Conservation (phyloP, 179 eudicot genomes). For the Patellifolia procumbens region DNA sequence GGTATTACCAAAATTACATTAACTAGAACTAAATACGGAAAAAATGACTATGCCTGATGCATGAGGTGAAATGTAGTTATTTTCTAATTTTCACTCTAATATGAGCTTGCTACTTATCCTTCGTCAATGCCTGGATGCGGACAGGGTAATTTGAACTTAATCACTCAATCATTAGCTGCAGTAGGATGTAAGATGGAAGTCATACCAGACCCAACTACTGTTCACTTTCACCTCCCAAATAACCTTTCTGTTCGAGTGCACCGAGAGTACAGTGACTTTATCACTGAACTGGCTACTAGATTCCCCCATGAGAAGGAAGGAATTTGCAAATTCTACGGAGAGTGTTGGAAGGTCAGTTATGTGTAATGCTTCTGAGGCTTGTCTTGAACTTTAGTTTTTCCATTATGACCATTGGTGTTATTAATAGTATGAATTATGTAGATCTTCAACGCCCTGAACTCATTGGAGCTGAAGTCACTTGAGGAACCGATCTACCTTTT, state of each 20-base stretch:
- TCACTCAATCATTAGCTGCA: constrained; percentile 91
- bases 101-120: constrained; percentile 2
- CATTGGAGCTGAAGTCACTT: constrained; percentile 92
- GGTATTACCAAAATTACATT: too few species aligned
- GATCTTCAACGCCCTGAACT: constrained; percentile 94
- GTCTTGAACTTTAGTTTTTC: constrained; percentile 20
- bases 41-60: too few species aligned
- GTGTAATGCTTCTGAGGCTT: constrained; percentile 35
- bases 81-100: constrained; percentile 3
- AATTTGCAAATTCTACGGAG: constrained; percentile 74
- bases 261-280: constrained; percentile 73
- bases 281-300: constrained; percentile 63
- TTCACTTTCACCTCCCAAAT: constrained; percentile 89
- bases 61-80: not conserved
- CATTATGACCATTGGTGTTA: constrained; percentile 10
- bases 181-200: constrained; percentile 89
- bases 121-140: constrained; percentile 16
- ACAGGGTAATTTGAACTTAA: constrained; percentile 95
- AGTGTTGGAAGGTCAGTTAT: constrained; percentile 93
- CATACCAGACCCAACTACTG: constrained; percentile 96
- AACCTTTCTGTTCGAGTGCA: constrained; percentile 84
- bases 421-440: constrained; percentile 35
- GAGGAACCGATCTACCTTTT: constrained; percentile 99
- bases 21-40: too few species aligned
- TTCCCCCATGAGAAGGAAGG: constrained; percentile 96